These are phyloP conservation scores for Serendipita sp. DNA, from an alignment of 768 basidiomycete species.

Conservation along the genomic window DNA sequence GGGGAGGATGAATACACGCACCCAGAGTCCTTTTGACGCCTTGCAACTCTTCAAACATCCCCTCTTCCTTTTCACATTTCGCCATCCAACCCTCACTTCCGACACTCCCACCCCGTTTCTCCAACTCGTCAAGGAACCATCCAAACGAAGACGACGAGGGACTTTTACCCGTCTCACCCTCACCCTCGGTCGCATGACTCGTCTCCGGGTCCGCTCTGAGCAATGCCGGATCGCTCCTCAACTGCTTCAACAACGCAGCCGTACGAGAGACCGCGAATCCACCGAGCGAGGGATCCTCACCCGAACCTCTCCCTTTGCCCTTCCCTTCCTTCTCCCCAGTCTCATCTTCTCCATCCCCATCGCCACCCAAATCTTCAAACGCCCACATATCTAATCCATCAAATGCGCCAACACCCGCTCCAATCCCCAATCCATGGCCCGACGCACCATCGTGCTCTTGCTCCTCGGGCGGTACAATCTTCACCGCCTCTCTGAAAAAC, in stretches of 20 bases:
- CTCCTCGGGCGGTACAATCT: constrained; percentile 74
- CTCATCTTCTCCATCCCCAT: constrained; percentile 14
- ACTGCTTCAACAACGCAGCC: constrained; percentile 54
- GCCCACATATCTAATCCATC: constrained; percentile 81
- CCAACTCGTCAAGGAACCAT: background rate
- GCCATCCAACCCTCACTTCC: background rate
- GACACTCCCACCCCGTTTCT: background rate
- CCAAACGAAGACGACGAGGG: too few species aligned
- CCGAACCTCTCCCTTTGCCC: constrained; percentile 27
- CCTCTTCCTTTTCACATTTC: background rate
- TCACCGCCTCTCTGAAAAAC: constrained; percentile 72
- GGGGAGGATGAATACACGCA: too few species aligned
- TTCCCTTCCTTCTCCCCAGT: constrained; percentile 14
- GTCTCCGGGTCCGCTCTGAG: constrained; percentile 51
- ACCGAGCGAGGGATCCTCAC: constrained; percentile 35
- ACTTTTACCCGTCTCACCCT: too few species aligned
- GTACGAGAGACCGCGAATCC: constrained; percentile 40
- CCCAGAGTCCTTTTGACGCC: background rate
- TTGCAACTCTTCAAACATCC: background rate
- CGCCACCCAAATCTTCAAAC: constrained; percentile 22
- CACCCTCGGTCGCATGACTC: background rate
- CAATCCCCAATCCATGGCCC: constrained; percentile 9
- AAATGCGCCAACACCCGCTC: constrained; percentile 41
- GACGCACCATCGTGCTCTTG: too few species aligned
- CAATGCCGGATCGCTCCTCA: constrained; percentile 61